Base-by-base conservation (phyloP, 2,329 filamentous ascomycete genomes). In the Coniochaeta prunicola region DNA sequence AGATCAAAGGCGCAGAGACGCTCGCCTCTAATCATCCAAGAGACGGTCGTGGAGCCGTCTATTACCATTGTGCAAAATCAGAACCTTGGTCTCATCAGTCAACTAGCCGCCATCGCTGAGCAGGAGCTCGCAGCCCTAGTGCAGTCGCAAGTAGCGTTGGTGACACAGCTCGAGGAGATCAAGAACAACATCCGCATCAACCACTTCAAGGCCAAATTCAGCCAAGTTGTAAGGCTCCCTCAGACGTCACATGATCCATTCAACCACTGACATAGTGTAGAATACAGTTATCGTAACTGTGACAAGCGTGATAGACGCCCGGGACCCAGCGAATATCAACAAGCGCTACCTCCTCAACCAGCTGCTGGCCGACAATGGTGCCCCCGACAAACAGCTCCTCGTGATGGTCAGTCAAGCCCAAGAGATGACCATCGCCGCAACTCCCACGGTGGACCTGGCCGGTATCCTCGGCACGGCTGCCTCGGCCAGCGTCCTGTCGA, bases 121-220 rank as follows among this genome's bases (percentile, higher is more conserved):
- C 67, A 69, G 55, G 65, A 75, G 59, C 71, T 76, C 54, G 69
- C 71, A 17, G 69, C 69, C 36, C 68, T 74, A 13, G 64, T 75
- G 6, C 70, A 75, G 60, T 68, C 71, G 0, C 67, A 76, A 60
- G 59, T 75, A 24, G 69, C 70, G 10, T 65, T 76, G 19, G 63
- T 71, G 38, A 69, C 69, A 8, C 70, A 74, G 60, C 65, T 75
- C 42, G 69, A 75, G 61, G 70, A 68, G 24, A 71, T 76, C 66
- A 75, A 76, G 69, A 72, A 76, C 60, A 76, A 74, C 62, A 75
- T 75, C 61, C 71, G 73, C 10, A 58, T 74, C 50, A 76, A 76
- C 63, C 70, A 71, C 60, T 74, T 76, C 64, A 68, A 68, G 61
- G 64, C 70, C 9, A 68, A 69, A 19, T 74, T 73, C 58, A 61